phyloP scores from a whole-genome alignment of 768 basidiomycete species.

The Naganishia vaughanmartiniae region DNA sequence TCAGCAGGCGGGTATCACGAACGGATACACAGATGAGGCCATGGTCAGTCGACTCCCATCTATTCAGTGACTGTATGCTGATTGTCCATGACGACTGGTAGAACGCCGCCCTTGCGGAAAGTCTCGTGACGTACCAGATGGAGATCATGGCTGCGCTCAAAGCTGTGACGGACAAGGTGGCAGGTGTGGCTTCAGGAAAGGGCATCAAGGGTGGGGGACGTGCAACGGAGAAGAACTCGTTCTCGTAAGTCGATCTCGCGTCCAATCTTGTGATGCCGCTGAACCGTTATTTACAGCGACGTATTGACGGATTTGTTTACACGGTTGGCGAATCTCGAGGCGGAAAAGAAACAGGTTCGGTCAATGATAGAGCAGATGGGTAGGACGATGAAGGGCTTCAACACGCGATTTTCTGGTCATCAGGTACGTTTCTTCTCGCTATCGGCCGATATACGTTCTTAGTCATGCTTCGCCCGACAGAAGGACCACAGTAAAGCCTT shows the following conservation, averaged over 20 bases:
- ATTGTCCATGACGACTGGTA: constrained; percentile 1
- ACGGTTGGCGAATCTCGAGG: constrained; percentile 28
- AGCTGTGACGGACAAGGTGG: constrained; percentile 35
- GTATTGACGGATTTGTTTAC: constrained; percentile 27
- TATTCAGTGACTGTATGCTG: too few species aligned
- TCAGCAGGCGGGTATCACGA: constrained; percentile 4
- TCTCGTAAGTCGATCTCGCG: neutral
- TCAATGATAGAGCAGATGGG: constrained; percentile 16
- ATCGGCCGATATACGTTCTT: neutral
- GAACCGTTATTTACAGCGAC: neutral
- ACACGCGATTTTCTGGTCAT: neutral
- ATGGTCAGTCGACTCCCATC: neutral
- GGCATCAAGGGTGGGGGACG: neutral
- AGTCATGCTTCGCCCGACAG: neutral
- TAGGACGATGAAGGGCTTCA: neutral
- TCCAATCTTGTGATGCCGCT: neutral
- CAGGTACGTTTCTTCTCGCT: neutral
- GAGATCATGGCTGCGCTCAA: constrained; percentile 44
- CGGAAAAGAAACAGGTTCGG: constrained; percentile 24
- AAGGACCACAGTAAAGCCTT: constrained; percentile 14
- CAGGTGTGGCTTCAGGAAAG: neutral
- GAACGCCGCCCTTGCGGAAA: constrained; percentile 47
- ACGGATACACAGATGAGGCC: constrained; percentile 19
- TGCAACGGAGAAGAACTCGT: neutral
- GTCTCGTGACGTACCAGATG: constrained; percentile 50